Base-by-base conservation (phyloP, 164 flowering plant genomes). In the Dillenia turbinata region DNA sequence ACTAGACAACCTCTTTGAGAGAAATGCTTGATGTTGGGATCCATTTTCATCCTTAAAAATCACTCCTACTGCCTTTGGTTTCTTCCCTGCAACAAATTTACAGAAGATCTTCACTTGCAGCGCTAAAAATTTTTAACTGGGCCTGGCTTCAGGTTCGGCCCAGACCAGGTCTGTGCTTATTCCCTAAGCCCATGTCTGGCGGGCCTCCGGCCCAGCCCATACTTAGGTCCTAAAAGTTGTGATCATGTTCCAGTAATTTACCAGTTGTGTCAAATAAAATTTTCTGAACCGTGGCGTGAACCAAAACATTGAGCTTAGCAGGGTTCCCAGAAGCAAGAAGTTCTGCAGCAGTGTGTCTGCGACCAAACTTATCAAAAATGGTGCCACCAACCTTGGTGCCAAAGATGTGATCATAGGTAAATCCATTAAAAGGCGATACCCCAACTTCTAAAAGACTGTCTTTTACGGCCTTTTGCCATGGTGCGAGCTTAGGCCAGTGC, bases 381-480 rank as follows among this genome's bases (percentile, higher is more conserved):
- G 90, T 84, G 10, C 99, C 99, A 10, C 99, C 97, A 48, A 89
- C 75, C 70, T 95, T 95, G 64, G 99, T 95, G 7, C 99, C 99
- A 53, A 77, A 79, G 4, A 80, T 24, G 68, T 95, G 99, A 52
- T 95, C 97, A 52, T 72, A 88, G 11, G 97, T 89, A 77, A 83
- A 90, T 0, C 99, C 99, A 68, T 95, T 95, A 61, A 67, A 84
- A 40, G 99, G 99, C 0, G 86, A 70, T 9, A 95, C 64, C 8
- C 97, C 97, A 9, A 75, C 83, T 26, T 89, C 91, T 50, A 95
- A 64, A 8, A 95, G 88, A 49, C 94, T 71, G 49, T 85, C 87
- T 59, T 80, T 83, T 8, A 89, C 49, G 0, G 91, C 96, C 16
- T 43, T 57, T 68, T 95, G 99, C 97, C 97, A 95, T 12, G 77